Conservation (phyloP, 805 yeast species). For the Zygotorulaspora danielsina region DNA sequence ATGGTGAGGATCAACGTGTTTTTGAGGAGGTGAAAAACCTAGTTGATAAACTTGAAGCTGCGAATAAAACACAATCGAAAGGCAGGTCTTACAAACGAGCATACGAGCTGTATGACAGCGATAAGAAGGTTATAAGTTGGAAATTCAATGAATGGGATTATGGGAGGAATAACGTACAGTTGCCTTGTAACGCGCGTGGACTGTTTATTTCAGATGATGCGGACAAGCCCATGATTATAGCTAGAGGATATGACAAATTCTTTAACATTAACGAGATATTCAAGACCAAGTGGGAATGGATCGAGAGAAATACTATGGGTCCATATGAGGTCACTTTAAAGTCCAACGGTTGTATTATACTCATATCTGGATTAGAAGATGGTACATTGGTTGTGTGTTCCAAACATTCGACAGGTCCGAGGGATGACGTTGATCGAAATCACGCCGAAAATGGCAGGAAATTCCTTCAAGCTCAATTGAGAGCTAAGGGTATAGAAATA, state of each 20-base stretch:
- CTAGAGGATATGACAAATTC: constrained; percentile 92
- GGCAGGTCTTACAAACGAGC: constrained; percentile 34
- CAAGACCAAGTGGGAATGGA: constrained; percentile 45
- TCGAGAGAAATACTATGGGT: constrained; percentile 53
- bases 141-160: constrained; percentile 90
- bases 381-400: constrained; percentile 85
- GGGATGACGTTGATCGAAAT: constrained; percentile 50
- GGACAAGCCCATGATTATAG: constrained; percentile 45
- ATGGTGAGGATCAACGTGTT: neutral
- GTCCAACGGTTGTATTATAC: constrained; percentile 90
- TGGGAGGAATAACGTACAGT: constrained; percentile 44
- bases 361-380: constrained; percentile 69
- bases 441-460: constrained; percentile 74
- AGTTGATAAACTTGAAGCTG: constrained; percentile 22
- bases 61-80: constrained; percentile 22
- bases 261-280: constrained; percentile 71
- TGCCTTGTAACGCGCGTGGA: constrained; percentile 83
- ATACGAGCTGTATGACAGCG: constrained; percentile 29
- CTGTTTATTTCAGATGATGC: constrained; percentile 51
- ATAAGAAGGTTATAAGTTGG: constrained; percentile 50
- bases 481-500: constrained; percentile 36
- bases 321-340: constrained; percentile 80
- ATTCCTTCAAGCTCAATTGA: constrained; percentile 54
- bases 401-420: constrained; percentile 79
- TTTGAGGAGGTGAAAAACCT: constrained; percentile 9